These are phyloP conservation scores for Populus simonii DNA, from an alignment of 345 rosid species.

Conservation along the genomic window DNA sequence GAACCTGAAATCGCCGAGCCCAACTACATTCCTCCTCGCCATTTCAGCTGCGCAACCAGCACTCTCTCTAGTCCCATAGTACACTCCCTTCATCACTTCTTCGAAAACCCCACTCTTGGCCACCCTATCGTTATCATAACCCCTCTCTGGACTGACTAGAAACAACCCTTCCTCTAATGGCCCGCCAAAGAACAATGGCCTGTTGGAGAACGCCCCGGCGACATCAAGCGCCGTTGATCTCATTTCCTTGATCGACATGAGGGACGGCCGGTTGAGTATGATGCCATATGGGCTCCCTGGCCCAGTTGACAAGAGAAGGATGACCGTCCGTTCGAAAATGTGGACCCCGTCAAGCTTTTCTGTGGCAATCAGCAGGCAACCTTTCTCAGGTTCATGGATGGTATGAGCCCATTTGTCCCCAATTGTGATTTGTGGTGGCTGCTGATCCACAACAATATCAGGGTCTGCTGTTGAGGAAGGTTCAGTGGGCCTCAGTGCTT, in stretches of 20 bases:
- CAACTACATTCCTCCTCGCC: constrained; percentile 32
- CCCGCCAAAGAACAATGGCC: constrained; percentile 32
- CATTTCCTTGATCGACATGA: constrained; percentile 37
- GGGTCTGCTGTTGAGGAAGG: constrained; percentile 36
- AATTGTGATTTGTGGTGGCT: constrained; percentile 27
- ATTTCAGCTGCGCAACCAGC: constrained; percentile 27
- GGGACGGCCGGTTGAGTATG: constrained; percentile 31
- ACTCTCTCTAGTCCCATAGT: constrained; percentile 28
- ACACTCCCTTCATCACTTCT: constrained; percentile 29
- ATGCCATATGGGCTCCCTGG: constrained; percentile 27
- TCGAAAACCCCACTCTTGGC: constrained; percentile 26
- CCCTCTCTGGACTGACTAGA: constrained; percentile 23
- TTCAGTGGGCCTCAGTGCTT: constrained; percentile 30
- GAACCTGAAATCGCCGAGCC: constrained; percentile 28
- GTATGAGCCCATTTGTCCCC: constrained; percentile 32
- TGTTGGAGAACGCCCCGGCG: constrained; percentile 12
- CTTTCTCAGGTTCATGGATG: constrained; percentile 31
- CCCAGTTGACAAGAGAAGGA: constrained; percentile 26
- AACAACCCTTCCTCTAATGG: constrained; percentile 32
- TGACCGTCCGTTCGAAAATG: constrained; percentile 32
- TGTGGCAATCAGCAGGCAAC: constrained; percentile 34
- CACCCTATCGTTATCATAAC: constrained; percentile 19
- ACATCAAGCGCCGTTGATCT: constrained; percentile 8
- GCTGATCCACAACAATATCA: constrained; percentile 30
- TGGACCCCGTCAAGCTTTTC: constrained; percentile 33